Evolutionary conservation across 768 basidiomycete species (phyloP), one percentile per base, ranked within the genome.

Genomic region (Amanita inopinata): DNA sequence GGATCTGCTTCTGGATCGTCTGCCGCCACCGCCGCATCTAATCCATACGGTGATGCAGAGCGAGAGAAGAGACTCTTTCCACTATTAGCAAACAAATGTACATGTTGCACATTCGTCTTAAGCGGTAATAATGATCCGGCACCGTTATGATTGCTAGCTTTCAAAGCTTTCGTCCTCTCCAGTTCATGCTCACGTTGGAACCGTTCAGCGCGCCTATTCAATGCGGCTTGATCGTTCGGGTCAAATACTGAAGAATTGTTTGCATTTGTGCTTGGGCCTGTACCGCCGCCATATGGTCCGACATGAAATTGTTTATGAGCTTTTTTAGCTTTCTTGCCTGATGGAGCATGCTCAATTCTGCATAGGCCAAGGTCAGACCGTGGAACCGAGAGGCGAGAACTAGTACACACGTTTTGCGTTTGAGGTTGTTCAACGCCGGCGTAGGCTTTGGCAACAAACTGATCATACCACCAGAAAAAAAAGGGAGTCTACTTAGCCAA

Each of bases 101-200:
- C 62, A 64, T 67, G 66, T 49, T 68, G 70, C 50, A 65, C 56
- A 63, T 67, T 69, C 54, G 65, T 58, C 57, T 67, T 70, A 52
- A 68, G 61, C n/a, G n/a, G n/a, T 57, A 55, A 51, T 48, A 64
- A 56, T 53, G 62, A 60, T 50, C 57, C 59, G 43, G 61, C 61
- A 33, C 56, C 48, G 38, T 43, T 44, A 39, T 56, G 53, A 50
- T 53, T 57, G 39, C 59, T 60, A 47, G 59, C 43, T 37, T 37
- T 23, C 34, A 44, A 44, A 6, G 17, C 76, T 61, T 82, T 83
- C 45, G 58, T 63, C 52, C 76, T 74, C 59, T 92, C 90, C 43
- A 91, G 65, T 46, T 89, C 84, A 55, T 89, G 87, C 63, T 93
- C 91, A 46, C 88, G 76, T 55, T 86, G 82, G 56, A 99, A 98